These are phyloP conservation scores for Leucaena leucocephala DNA, from an alignment of 306 rosid species.

Conservation along the genomic window DNA sequence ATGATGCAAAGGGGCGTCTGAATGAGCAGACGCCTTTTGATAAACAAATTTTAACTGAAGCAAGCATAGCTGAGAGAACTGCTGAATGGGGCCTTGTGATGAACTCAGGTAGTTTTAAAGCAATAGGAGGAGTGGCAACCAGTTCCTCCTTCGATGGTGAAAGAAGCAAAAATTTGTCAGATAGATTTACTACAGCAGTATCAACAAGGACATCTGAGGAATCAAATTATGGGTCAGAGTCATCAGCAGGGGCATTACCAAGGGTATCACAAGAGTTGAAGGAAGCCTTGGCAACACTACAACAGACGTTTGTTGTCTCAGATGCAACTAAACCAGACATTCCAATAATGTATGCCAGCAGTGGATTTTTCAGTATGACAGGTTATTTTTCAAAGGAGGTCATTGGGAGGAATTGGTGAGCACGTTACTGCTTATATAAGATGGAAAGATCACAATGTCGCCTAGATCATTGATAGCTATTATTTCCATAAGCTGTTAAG, in stretches of 20 bases:
- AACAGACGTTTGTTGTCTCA: conserved; percentile 89
- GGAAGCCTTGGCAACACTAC: conserved; percentile 72
- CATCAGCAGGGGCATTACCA: conserved; percentile 51
- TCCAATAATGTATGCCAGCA: conserved; percentile 88
- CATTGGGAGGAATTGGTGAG: conserved; percentile 93
- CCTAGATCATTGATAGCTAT: conserved; percentile 16
- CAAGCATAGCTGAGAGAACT: conserved; percentile 59
- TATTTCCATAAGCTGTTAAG: background rate
- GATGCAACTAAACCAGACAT: conserved; percentile 92
- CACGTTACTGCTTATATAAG: conserved; percentile 10
- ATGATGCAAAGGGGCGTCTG: background rate
- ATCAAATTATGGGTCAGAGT: conserved; percentile 48
- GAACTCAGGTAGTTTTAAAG: conserved; percentile 59
- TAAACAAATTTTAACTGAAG: conserved; percentile 49
- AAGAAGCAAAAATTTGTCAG: conserved; percentile 48
- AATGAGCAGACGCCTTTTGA: background rate
- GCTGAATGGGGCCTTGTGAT: conserved; percentile 85
- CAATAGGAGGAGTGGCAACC: conserved; percentile 12
- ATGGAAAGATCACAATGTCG: conserved; percentile 24
- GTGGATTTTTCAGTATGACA: conserved; percentile 82
- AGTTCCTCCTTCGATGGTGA: conserved; percentile 50
- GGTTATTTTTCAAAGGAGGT: conserved; percentile 85
- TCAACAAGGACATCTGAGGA: conserved; percentile 63
- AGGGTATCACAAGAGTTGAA: conserved; percentile 77
- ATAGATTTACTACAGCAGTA: conserved; percentile 40